Evolutionary conservation across 176 grass and related monocot genomes (phyloP), one percentile per base, ranked within the genome.

Genomic region (Lolium rigidum): DNA sequence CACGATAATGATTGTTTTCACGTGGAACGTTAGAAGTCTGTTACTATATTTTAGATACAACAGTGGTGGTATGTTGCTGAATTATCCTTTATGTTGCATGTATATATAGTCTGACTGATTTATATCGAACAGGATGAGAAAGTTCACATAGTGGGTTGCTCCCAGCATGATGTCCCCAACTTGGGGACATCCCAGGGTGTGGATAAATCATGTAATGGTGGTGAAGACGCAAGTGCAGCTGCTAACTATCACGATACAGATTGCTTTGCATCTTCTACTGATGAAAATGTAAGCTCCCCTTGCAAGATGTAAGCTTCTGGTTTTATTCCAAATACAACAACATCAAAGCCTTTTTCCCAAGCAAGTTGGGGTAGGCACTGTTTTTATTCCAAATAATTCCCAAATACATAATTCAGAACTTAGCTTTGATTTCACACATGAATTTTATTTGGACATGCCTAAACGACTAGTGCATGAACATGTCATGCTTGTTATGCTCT

Each of bases 41-140:
- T 75, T 75, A 75, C 25, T 25, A 31, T 75, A 75, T 61, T 79
- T 49, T 84, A 41, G 15, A 75, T 50, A 83, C 3, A 59, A 49
- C 14, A 50, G 20, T 75, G 38, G 74, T 38, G 50, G 57, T 79
- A 79, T 75, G 48, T 70, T 59, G 37, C 74, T 46, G 60, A 79
- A 86, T 70, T 91, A 48, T 85, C 85, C 70, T 91, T 62, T 84
- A 22, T 86, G 50, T 77, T 74, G 51, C 28, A 61, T 83, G 58
- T 75, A 85, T 88, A 80, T 75, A 85, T 88, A 80, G 50, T 91
- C 82, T 97, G 82, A 88, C 50, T 77, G 76, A 76, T 94, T 81
- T 72, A 86, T 88, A 89, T 83, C 46, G 64, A 94, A 88, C 89
- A 95, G 95, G 89, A 88, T 11, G 47, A 83, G 85, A 73, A 89